A percentile compares a stretch with the other conserved stretches of the same genome.
These are phyloP conservation scores for Orbilia oligospora DNA, from an alignment of 2,329 filamentous ascomycete genomes.

Conservation along the genomic window DNA sequence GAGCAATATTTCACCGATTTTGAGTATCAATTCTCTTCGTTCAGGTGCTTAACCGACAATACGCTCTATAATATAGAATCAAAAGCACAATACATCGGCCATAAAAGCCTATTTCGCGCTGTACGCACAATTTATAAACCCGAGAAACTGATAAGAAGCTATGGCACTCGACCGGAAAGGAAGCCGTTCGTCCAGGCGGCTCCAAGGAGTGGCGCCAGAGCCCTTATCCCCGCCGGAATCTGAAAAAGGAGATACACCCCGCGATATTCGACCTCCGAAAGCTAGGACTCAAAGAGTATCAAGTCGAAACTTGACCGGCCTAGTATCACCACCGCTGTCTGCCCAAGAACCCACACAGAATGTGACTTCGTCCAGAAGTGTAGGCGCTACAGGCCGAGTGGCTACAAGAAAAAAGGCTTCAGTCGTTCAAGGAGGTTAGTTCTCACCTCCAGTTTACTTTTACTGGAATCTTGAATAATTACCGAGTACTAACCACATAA, in stretches of 20 bases:
- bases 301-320: background rate
- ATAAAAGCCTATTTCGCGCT: too few relatives aligned
- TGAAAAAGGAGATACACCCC: background rate
- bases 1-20: too few relatives aligned
- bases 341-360: background rate
- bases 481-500: too few relatives aligned
- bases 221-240: constrained; percentile 30
- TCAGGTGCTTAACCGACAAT: too few relatives aligned
- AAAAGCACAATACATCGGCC: too few relatives aligned
- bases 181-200: constrained; percentile 37
- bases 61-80: too few relatives aligned
- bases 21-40: too few relatives aligned
- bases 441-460: background rate
- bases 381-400: background rate
- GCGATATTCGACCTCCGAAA: background rate
- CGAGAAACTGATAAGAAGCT: background rate
- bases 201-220: constrained; percentile 12
- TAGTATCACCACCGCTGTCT: constrained; percentile 3
- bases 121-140: too few relatives aligned
- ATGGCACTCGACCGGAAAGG: constrained; percentile 24
- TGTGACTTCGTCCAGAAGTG: background rate
- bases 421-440: background rate
- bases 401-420: constrained; percentile 11
- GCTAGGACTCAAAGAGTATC: background rate
- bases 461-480: too few relatives aligned